Evolutionary conservation across 352 stramenopile species (phyloP), one percentile per base, ranked within the genome.

Genomic region (Globisporangium carolinianum): DNA sequence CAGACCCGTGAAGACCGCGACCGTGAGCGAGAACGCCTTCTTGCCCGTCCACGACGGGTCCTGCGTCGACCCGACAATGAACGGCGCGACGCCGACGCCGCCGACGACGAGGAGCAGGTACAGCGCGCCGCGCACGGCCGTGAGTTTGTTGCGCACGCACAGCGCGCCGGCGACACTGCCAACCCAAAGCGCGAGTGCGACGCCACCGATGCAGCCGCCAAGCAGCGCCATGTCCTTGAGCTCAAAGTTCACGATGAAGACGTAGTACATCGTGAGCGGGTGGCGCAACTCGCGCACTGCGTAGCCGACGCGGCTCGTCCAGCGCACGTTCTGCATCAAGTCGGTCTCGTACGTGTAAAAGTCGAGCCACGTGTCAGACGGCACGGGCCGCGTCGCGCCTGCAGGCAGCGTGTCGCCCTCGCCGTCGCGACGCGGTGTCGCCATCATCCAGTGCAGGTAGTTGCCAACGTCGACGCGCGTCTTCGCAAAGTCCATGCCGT

Each of bases 401-500:
- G 62, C 76, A 2, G 83, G 69, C 3, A 87, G 49, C 32, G 61
- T 59, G 47, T 79, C 68, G 36, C 79, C 73, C 8, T 81, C 58
- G 32, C 79, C 73, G 10, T 83, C 61, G 38, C 74, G 71, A 3
- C 69, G 64, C 4, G 85, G 73, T 7, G 71, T 80, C 4, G 76
- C 62, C 73, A 91, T 90, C 63, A 95, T 83, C 86, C 86, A 95
- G 5, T 65, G 57, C 3, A 94, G 65, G 79, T 81, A 95, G 65
- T 95, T 78, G 5, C 62, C 72, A n/a, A 92, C 75, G 68, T 95
- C 86, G 12, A 89, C 84, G 42, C 73, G 76, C 3, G 82, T 94
- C 71, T 95, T 95, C 5, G 75, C 70, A 50, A 93, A 95, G 55
- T 95, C 86, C 53, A 95, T 71, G 3, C 84, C 83, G 53, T 92